These are phyloP conservation scores for Salix caprea DNA, from an alignment of 345 rosid species.

Conservation along the genomic window DNA sequence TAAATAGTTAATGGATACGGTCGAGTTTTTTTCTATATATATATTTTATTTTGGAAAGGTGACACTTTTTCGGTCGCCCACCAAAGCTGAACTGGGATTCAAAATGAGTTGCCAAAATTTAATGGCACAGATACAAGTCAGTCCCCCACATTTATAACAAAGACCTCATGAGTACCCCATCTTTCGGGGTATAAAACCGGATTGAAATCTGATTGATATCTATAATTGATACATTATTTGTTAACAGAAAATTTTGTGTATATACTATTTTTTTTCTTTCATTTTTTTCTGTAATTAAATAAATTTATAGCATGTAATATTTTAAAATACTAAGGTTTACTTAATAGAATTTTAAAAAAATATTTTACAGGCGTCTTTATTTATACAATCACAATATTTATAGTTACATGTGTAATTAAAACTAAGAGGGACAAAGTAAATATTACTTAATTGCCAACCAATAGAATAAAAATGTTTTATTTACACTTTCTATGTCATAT, in stretches of 20 bases:
- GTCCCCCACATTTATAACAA: not conserved
- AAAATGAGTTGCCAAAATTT: not conserved
- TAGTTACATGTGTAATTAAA: too few relatives aligned
- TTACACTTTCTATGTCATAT: too few relatives aligned
- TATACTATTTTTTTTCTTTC: not conserved
- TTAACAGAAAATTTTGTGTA: not conserved
- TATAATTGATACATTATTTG: not conserved
- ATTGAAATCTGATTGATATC: too few relatives aligned
- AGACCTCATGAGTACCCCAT: not conserved
- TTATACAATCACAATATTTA: not conserved
- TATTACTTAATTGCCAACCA: too few relatives aligned
- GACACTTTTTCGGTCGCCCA: not conserved
- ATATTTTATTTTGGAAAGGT: not conserved
- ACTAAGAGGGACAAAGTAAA: too few relatives aligned
- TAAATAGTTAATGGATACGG: too few relatives aligned
- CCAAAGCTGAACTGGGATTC: not conserved
- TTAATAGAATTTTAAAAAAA: not conserved
- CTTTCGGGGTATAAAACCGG: not conserved
- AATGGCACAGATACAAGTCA: not conserved
- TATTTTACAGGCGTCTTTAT: not conserved
- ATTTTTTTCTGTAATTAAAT: not conserved
- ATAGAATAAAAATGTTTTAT: too few relatives aligned
- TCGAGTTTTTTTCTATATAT: too few relatives aligned
- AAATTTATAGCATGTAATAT: not conserved
- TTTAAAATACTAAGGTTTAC: not conserved